Conservation (phyloP, 2,329 filamentous ascomycete genomes). For the Cordyceps fumosorosea region DNA sequence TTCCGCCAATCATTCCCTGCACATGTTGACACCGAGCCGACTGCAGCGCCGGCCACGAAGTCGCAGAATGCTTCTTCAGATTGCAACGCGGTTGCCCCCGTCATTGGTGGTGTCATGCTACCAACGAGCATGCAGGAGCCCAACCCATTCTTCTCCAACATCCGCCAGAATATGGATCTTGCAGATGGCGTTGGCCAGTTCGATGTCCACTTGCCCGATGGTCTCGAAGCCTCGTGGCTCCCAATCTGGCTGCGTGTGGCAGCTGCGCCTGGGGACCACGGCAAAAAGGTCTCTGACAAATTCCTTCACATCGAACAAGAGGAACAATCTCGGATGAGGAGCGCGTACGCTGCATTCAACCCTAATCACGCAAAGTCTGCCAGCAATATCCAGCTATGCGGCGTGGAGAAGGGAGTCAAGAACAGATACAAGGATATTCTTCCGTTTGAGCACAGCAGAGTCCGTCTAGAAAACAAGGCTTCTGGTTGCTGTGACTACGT, state of each 20-base stretch:
- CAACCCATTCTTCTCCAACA: conserved; percentile 93
- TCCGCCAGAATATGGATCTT: conserved; percentile 92
- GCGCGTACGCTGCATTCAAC: conserved; percentile 53
- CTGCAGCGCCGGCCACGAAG: conserved; percentile 31
- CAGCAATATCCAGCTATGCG: conserved; percentile 65
- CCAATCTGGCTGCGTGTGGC: conserved; percentile 74
- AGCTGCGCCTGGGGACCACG: conserved; percentile 60
- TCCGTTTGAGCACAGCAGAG: conserved; percentile 88
- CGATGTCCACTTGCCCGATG: conserved; percentile 43
- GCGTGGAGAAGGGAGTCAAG: conserved; percentile 89
- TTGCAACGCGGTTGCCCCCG: conserved; percentile 47
- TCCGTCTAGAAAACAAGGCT: conserved; percentile 64
- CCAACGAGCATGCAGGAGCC: conserved; percentile 61
- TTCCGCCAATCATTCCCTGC: conserved; percentile 63
- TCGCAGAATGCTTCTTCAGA: conserved; percentile 29
- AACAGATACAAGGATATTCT: conserved; percentile 98
- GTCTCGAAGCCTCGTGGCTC: conserved; percentile 45
- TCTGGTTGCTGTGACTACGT: conserved; percentile 81
- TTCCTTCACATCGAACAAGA: conserved; percentile 79
- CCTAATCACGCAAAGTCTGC: conserved; percentile 25
- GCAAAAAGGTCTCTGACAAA: conserved; percentile 72
- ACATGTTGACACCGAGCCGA: conserved; percentile 49
- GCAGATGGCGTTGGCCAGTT: conserved; percentile 87
- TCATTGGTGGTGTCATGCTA: conserved; percentile 85
- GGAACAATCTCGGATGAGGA: conserved; percentile 89